Percentiles rank a stretch among this genome's conserved stretches.
Evolutionary conservation across 2,329 filamentous ascomycete genomes (phyloP).

Genomic region (Fusarium veterinarium): DNA sequence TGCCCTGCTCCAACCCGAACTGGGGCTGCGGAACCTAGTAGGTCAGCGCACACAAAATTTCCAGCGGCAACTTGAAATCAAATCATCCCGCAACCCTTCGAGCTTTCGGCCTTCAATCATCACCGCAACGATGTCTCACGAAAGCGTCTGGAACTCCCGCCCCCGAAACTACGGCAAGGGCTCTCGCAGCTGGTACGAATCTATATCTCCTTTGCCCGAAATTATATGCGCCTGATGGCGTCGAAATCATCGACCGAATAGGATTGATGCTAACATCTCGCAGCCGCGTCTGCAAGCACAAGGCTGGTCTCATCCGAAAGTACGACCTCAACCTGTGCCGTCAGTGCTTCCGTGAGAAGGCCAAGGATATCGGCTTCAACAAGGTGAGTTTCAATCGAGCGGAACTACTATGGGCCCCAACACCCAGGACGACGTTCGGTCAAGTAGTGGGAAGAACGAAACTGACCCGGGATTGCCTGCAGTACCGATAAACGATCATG

Average conservation of each 20-base stretch:
- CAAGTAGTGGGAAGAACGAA: not conserved
- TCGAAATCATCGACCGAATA: conserved; percentile 7
- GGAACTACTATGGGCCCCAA: not conserved
- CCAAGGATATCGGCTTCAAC: conserved; percentile 78
- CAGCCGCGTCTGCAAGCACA: conserved; percentile 85
- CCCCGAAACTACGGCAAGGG: conserved; percentile 98
- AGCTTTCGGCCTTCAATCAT: conserved; percentile 48
- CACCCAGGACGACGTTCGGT: not conserved
- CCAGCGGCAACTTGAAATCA: conserved; percentile 50
- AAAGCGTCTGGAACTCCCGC: conserved; percentile 99
- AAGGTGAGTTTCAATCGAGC: conserved; percentile 63
- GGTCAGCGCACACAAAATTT: conserved; percentile 54
- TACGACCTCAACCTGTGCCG: conserved; percentile 94
- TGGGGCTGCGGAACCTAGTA: conserved; percentile 53
- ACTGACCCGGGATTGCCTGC: conserved; percentile 31
- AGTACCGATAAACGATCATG: conserved; percentile 54
- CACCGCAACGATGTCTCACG: conserved; percentile 74
- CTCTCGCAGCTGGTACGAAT: conserved; percentile 86
- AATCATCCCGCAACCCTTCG: conserved; percentile 46
- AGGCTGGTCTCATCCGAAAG: conserved; percentile 99
- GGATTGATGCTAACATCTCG: conserved; percentile 46
- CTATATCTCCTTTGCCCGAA: conserved; percentile 7
- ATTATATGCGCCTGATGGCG: conserved; percentile 3
- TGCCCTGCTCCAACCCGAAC: conserved; percentile 33
- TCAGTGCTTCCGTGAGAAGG: conserved; percentile 83